Percentiles rank a stretch among this genome's conserved stretches.
Conservation (phyloP, 805 yeast species). For the Saccharomycopsis schoenii region DNA sequence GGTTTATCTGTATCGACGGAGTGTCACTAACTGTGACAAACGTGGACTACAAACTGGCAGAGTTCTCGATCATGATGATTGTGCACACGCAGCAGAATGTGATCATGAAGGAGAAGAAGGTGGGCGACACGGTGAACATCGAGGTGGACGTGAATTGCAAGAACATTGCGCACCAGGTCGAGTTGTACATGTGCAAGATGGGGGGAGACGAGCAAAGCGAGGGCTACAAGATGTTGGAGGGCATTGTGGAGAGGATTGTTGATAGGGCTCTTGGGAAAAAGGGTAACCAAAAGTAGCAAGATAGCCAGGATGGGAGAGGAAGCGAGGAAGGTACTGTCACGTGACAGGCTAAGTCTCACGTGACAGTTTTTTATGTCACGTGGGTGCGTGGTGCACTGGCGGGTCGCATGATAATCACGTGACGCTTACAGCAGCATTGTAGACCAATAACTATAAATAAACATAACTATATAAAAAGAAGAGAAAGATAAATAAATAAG, state of each 20-base stretch:
- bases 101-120: slow-evolving; percentile 51
- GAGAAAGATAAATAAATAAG: slow-evolving; percentile 1
- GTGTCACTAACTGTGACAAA: slow-evolving; percentile 80
- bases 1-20: slow-evolving; percentile 89
- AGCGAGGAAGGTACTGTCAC: too few relatives aligned
- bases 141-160: slow-evolving; percentile 96
- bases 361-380: too few relatives aligned
- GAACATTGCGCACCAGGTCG: slow-evolving; percentile 79
- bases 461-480: slow-evolving; percentile 1
- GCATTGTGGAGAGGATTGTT: slow-evolving; percentile 38
- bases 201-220: slow-evolving; percentile 35
- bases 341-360: too few relatives aligned
- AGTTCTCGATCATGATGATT: slow-evolving; percentile 83
- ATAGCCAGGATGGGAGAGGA: neutral
- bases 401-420: too few relatives aligned
- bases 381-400: too few relatives aligned
- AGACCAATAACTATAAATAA: neutral
- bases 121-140: slow-evolving; percentile 66
- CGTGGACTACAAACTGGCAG: slow-evolving; percentile 48
- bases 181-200: slow-evolving; percentile 21
- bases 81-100: slow-evolving; percentile 84
- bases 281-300: neutral
- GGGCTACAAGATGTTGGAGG: slow-evolving; percentile 39
- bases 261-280: slow-evolving; percentile 30
- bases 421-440: neutral